phyloP scores from a whole-genome alignment of 306 rosid species.

The Begonia masoniana region DNA sequence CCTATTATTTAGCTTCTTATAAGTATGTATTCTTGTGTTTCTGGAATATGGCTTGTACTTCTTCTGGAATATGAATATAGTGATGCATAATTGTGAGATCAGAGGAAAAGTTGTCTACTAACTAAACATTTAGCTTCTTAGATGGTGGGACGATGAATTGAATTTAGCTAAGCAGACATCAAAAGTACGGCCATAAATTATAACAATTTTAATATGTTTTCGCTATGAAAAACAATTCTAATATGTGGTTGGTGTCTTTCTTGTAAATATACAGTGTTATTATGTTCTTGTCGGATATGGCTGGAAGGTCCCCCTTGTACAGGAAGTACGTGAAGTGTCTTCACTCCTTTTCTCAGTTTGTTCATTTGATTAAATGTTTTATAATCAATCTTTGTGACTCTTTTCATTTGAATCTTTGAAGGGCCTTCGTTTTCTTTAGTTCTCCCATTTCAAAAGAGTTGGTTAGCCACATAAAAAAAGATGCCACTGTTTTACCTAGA shows the following conservation, averaged over 20 bases:
- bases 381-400: conserved; percentile 11
- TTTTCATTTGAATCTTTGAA: conserved; percentile 28
- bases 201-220: neutral
- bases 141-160: no score
- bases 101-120: no score
- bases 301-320: conserved; percentile 80
- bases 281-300: conserved; percentile 89
- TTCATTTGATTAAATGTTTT: conserved; percentile 1
- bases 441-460: conserved; percentile 67
- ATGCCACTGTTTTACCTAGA: conserved; percentile 53
- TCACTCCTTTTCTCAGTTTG: neutral
- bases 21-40: neutral
- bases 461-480: conserved; percentile 64
- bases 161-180: no score
- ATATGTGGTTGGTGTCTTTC: conserved; percentile 4
- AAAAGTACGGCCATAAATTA: no score
- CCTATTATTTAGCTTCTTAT: neutral
- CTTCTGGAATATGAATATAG: neutral
- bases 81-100: no score
- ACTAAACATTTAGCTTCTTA: no score
- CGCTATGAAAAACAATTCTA: neutral
- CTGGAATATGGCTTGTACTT: neutral
- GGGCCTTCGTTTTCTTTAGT: conserved; percentile 97
- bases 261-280: conserved; percentile 50
- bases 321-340: conserved; percentile 51